Percentiles rank a stretch among this genome's conserved stretches.
Conservation (phyloP, 2,329 filamentous ascomycete genomes). For the Botryotinia calthae region DNA sequence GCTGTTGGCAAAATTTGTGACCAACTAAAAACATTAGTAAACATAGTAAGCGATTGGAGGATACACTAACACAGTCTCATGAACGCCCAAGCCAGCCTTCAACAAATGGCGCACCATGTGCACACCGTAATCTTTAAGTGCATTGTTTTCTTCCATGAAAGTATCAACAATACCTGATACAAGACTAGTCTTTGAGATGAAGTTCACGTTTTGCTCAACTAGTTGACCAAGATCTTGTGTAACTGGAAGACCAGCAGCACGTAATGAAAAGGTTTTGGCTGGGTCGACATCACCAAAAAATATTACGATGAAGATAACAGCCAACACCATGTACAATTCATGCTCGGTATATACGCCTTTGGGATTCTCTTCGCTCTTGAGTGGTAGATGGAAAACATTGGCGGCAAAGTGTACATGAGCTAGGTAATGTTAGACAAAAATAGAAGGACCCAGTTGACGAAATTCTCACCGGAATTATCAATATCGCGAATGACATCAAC, state of each 20-base stretch:
- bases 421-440: conserved; percentile 49
- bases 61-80: conserved; percentile 48
- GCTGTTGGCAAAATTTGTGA: conserved; percentile 66
- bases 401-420: conserved; percentile 46
- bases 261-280: conserved; percentile 59
- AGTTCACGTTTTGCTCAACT: conserved; percentile 63
- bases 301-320: conserved; percentile 58
- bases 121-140: conserved; percentile 53
- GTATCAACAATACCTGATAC: conserved; percentile 21
- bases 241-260: conserved; percentile 61
- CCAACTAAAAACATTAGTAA: conserved; percentile 33
- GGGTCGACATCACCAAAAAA: conserved; percentile 65
- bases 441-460: conserved; percentile 36
- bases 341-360: conserved; percentile 53
- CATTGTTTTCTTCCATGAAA: conserved; percentile 47
- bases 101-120: conserved; percentile 62
- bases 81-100: conserved; percentile 58
- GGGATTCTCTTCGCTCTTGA: conserved; percentile 49
- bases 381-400: conserved; percentile 52
- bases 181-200: conserved; percentile 28
- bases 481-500: conserved; percentile 62
- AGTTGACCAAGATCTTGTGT: conserved; percentile 56
- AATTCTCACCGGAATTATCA: conserved; percentile 46
- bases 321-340: conserved; percentile 37
- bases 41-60: conserved; percentile 51